Conservation (phyloP, 106 monocot species). For the Narthecium ossifragum region DNA sequence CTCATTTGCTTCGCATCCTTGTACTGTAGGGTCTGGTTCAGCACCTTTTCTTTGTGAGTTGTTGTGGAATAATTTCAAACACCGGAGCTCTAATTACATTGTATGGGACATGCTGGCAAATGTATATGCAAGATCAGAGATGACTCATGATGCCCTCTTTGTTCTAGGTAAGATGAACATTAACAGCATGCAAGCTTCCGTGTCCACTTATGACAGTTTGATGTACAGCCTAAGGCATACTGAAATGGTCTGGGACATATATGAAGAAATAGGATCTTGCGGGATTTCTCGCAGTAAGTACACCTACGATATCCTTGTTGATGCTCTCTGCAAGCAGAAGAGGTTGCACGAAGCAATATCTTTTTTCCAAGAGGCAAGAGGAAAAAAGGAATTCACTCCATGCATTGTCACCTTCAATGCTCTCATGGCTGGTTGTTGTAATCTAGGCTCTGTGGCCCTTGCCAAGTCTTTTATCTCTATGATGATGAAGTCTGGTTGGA, state of each 20-base stretch:
- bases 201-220: slow-evolving; percentile 47
- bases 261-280: slow-evolving; percentile 25
- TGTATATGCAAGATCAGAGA: slow-evolving; percentile 37
- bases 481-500: slow-evolving; percentile 51
- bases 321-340: slow-evolving; percentile 54
- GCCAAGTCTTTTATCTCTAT: slow-evolving; percentile 48
- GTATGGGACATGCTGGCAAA: slow-evolving; percentile 68
- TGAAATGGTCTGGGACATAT: slow-evolving; percentile 26
- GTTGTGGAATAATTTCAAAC: slow-evolving; percentile 25
- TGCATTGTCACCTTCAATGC: slow-evolving; percentile 38
- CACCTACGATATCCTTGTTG: slow-evolving; percentile 33
- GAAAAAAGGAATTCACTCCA: slow-evolving; percentile 22
- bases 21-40: slow-evolving; percentile 40
- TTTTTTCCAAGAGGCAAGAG: slow-evolving; percentile 45
- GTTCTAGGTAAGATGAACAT: slow-evolving; percentile 54
- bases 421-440: slow-evolving; percentile 49
- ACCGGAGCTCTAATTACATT: slow-evolving; percentile 17
- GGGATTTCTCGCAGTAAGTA: slow-evolving; percentile 28
- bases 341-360: slow-evolving; percentile 41
- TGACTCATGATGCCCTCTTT: slow-evolving; percentile 52
- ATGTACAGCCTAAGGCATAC: slow-evolving; percentile 30
- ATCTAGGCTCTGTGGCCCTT: slow-evolving; percentile 20
- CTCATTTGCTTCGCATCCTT: no score
- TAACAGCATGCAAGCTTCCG: slow-evolving; percentile 41
- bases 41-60: slow-evolving; percentile 40